phyloP scores from a whole-genome alignment of 1,284 basidiomycete genomes.

The Apiotrichum mycotoxinovorans region DNA sequence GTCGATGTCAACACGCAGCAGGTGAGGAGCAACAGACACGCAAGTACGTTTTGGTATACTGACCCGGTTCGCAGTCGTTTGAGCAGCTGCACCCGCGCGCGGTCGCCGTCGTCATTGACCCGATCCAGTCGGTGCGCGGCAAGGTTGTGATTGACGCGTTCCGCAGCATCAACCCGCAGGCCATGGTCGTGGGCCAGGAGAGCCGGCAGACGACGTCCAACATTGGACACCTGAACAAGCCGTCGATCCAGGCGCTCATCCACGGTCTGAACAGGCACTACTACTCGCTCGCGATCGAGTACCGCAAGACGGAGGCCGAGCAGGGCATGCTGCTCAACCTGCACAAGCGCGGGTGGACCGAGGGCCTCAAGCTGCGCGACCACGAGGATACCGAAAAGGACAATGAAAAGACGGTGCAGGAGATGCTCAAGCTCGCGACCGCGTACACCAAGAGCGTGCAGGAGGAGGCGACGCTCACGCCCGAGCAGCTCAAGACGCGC shows the following conservation, averaged over 20 bases:
- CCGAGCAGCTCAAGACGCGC: conserved; percentile 87
- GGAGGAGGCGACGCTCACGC: conserved; percentile 85
- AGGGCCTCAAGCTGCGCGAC: conserved; percentile 83
- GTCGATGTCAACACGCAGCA: conserved; percentile 99
- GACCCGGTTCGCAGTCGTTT: conserved; percentile 59
- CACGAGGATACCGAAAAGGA: conserved; percentile 78
- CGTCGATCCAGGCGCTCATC: conserved; percentile 92
- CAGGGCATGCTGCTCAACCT: conserved; percentile 98
- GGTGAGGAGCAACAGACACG: too few species aligned
- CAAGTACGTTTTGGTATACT: too few species aligned
- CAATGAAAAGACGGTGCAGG: conserved; percentile 90
- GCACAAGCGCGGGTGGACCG: conserved; percentile 97
- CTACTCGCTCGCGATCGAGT: conserved; percentile 91
- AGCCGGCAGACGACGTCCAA: conserved; percentile 97
- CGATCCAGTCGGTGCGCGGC: conserved; percentile 98
- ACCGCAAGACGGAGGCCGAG: conserved; percentile 93
- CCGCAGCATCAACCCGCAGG: conserved; percentile 85
- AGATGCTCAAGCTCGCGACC: conserved; percentile 84
- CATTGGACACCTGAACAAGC: conserved; percentile 98
- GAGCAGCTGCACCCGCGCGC: conserved; percentile 92
- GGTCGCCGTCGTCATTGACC: conserved; percentile 97
- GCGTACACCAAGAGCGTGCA: conserved; percentile 94
- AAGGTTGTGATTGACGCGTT: conserved; percentile 99
- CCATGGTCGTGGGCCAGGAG: conserved; percentile 80
- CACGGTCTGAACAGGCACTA: conserved; percentile 95